A percentile compares a stretch with the other conserved stretches of the same genome.
Conservation (phyloP, 2,329 filamentous ascomycete genomes). For the Cladosporium oxysporum region DNA sequence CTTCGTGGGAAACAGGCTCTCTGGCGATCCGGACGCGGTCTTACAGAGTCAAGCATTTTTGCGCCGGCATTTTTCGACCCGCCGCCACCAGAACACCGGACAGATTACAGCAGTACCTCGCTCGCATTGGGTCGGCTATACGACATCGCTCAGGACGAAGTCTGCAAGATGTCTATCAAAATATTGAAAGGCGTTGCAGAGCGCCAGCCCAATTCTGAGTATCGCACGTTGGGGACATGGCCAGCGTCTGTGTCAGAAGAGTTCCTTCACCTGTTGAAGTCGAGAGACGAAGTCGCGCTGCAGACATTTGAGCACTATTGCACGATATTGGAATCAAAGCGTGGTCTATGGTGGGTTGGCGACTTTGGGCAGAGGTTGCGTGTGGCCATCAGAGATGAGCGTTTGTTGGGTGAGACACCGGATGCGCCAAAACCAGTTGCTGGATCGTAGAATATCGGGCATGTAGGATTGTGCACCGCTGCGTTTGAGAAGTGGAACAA, state of each 20-base stretch:
- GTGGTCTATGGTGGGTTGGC: constrained; percentile 13
- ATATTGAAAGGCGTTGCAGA: constrained; percentile 4
- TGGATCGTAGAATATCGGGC: neutral
- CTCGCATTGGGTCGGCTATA: neutral
- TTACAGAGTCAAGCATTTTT: neutral
- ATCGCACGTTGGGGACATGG: constrained; percentile 11
- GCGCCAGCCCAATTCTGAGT: neutral
- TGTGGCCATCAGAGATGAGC: neutral
- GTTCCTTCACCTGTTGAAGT: neutral
- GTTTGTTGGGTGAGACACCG: neutral
- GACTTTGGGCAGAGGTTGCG: constrained; percentile 7
- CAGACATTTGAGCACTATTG: constrained; percentile 14
- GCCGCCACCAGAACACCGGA: neutral
- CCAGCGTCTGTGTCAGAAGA: constrained; percentile 10
- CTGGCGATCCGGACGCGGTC: constrained; percentile 8
- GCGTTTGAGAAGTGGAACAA: neutral
- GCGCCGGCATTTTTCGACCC: constrained; percentile 16
- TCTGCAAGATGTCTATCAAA: neutral
- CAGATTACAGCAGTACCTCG: neutral
- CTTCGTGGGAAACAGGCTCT: constrained; percentile 16
- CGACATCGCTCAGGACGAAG: neutral
- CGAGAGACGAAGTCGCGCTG: neutral
- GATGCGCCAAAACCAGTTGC: neutral
- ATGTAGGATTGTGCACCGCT: neutral
- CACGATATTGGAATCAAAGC: constrained; percentile 11